Evolutionary conservation across 306 rosid genomes (phyloP).

Genomic region (Amphicarpaea edgeworthii): DNA sequence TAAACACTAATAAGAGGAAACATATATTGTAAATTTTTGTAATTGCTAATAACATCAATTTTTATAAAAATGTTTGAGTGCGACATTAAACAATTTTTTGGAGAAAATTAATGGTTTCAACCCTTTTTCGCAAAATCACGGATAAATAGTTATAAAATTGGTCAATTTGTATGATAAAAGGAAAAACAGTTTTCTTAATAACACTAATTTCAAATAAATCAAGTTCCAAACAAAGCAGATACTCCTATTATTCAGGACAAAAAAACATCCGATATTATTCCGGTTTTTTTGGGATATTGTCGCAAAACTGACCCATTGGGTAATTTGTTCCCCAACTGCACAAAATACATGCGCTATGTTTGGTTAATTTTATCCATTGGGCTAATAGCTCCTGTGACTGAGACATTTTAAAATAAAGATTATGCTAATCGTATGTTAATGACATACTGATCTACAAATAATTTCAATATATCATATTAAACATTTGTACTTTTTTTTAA

Average conservation of each 20-base stretch:
- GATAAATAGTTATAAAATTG: too few species aligned
- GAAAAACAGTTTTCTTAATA: too few species aligned
- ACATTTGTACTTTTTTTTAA: background rate
- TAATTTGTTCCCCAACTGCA: background rate
- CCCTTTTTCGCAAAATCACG: too few species aligned
- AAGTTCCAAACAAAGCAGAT: background rate
- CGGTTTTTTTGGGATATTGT: background rate
- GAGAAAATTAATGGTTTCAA: too few species aligned
- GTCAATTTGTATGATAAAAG: too few species aligned
- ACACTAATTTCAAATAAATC: background rate
- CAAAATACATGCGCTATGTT: background rate
- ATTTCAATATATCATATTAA: background rate
- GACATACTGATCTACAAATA: background rate
- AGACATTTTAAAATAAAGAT: conserved; percentile 9
- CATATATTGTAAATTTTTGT: too few species aligned
- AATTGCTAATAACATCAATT: too few species aligned
- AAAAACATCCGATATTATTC: background rate
- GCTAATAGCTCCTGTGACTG: background rate
- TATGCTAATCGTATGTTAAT: background rate
- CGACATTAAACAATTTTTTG: too few species aligned
- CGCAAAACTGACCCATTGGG: background rate
- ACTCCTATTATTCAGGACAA: too few species aligned
- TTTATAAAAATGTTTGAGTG: too few species aligned
- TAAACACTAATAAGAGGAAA: too few species aligned
- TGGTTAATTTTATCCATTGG: background rate